Evolutionary conservation across 2,329 filamentous ascomycete genomes (phyloP), one percentile per base, ranked within the genome.

Genomic region (Eutypa lata): DNA sequence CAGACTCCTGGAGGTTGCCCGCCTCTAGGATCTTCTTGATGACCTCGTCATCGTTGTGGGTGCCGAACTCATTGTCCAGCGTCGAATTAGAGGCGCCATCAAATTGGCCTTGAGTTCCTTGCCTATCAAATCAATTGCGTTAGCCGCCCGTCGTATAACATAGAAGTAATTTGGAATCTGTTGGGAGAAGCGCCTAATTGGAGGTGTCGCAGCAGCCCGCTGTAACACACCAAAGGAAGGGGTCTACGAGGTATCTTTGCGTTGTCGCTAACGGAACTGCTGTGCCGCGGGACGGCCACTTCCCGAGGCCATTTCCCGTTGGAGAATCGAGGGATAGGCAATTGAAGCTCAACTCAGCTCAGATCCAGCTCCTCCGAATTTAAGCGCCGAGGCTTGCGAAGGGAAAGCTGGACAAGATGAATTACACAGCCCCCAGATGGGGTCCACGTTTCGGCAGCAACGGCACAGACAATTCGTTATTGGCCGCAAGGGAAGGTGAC

Each of bases 61-160:
- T 93, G 61, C 90, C 91, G 63, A 99, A 99, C 75, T 97, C 92
- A 61, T 86, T 88, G 66, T 94, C 87, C 4, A 99, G 79, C 46
- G 79, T 79, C 43, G 78, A 73, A 60, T 95, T 89, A 62, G 90
- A 88, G 8, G 92, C 91, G 10, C 76, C 74, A 67, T 97, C 89
- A 43, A 89, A 77, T 54, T 86, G 81, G 52, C 93, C 93, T 71
- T 96, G 91, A 44, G 83, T 84, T 60, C 93, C 93, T 71, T 96
- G 91, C 72, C 91, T 96, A 54, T 55, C 51, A 42, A 33, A 63
- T 58, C 50, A 42, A 35, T 48, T 56, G 49, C 48, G 45, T 65
- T 59, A 66, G 57, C 51, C 43, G 48, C 53, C 18, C 6, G 26
- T 18, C 33, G 3, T 6, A n/a, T 16, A 18, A 42, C 38, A 21